Evolutionary conservation across 2,329 filamentous ascomycete species (phyloP).

Genomic region (Hansfordia pulvinata): DNA sequence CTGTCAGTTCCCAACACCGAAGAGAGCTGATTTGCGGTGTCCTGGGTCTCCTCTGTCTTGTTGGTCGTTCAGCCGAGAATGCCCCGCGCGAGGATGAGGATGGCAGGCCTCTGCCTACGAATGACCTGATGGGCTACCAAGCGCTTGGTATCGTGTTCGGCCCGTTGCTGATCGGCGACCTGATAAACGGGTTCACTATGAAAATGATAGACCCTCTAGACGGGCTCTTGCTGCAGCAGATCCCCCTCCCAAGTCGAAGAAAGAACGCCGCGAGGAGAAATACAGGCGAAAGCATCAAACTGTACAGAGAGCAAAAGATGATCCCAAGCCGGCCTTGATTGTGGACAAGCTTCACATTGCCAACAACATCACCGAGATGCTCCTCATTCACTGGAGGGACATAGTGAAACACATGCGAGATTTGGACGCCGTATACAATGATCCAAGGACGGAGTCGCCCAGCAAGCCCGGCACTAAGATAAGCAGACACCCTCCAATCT

Average conservation of each 20-base stretch:
- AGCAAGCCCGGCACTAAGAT: no score
- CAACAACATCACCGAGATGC: constrained; percentile 48
- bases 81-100: constrained; percentile 35
- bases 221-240: constrained; percentile 27
- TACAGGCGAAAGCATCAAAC: constrained; percentile 17
- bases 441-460: no score
- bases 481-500: no score
- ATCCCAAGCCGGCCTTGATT: constrained; percentile 11
- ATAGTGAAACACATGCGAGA: constrained; percentile 45
- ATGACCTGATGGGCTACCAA: constrained; percentile 50
- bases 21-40: constrained; percentile 53
- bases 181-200: constrained; percentile 36
- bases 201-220: constrained; percentile 25
- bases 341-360: constrained; percentile 45
- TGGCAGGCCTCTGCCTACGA: constrained; percentile 36
- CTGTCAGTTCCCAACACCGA: constrained; percentile 43
- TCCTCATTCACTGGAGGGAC: constrained; percentile 52
- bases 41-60: constrained; percentile 48
- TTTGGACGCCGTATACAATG: constrained; percentile 22
- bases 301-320: constrained; percentile 8
- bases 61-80: constrained; percentile 43
- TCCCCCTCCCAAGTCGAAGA: constrained; percentile 27
- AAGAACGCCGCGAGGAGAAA: constrained; percentile 16
- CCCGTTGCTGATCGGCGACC: constrained; percentile 45
- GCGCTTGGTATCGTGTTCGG: constrained; percentile 53